Base-by-base conservation (phyloP, 129 eudicot species). In the Tagetes erecta region DNA sequence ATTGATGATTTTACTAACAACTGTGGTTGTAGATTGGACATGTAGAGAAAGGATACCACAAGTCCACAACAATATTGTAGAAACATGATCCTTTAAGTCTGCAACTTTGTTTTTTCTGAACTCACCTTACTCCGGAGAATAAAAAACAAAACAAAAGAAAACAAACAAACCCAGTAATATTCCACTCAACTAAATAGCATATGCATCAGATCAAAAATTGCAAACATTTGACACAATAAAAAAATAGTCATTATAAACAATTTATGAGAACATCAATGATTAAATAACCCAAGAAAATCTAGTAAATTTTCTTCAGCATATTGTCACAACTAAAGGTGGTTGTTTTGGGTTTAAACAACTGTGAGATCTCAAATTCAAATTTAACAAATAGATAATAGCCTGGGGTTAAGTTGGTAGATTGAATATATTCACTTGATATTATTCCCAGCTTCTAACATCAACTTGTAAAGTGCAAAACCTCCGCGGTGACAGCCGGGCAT, bases 401-500 rank as follows among this genome's bases (percentile, higher is more conserved):
- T 33, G 34, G 6, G 38, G 45, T 20, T 20, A 20, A 20, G 27
- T 35, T 4, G 20, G 38, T 33, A 41, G n/a, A 36, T 74, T 62
- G 38, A 46, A 62, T 37, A 36, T 10, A 8, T 40, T 80, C 42
- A 78, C 51, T 72, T 42, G 40, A 70, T 31, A 33, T 64, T 74
- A 72, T 80, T 75, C 57, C 41, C 70, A 67, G 78, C 82, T 45
- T 84, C 83, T 49, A 84, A 56, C 98, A 90, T 90, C 70, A 86
- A 80, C 84, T 85, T 79, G 73, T 87, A 95, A 57, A 91, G 97
- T 63, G 90, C 96, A 79, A 81, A 85, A 53, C 97, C 99, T 78
- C 99, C 99, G 82, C 79, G 85, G 85, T 95, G 99, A 77, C 99
- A 95, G 63, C 99, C 99, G 44, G 97, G 96, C 99, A 95, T 95